Conservation (phyloP, 2,329 filamentous ascomycete species). For the Botrytis tulipae region DNA sequence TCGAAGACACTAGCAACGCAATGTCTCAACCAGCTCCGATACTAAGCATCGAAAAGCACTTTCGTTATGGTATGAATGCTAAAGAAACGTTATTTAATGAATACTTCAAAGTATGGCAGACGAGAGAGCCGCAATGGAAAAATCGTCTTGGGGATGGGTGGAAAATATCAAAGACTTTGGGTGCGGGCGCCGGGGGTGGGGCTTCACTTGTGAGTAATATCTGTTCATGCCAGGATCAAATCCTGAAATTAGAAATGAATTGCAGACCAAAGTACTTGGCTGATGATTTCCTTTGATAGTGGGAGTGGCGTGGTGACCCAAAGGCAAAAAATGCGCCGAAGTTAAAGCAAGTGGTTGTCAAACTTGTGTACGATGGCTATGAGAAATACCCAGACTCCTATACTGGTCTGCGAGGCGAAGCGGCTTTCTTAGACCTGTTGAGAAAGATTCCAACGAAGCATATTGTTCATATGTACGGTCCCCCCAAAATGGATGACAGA, state of each 20-base stretch:
- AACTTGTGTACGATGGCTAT: constrained; percentile 1
- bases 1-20: not conserved
- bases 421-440: not conserved
- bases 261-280: not conserved
- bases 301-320: not conserved
- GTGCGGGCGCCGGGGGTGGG: not conserved
- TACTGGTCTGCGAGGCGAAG: not conserved
- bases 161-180: not conserved
- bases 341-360: not conserved
- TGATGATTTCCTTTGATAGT: not conserved
- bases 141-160: not conserved
- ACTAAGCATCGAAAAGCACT: constrained; percentile 1
- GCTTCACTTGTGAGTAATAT: not conserved
- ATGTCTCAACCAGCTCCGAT: not conserved
- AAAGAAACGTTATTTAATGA: not conserved
- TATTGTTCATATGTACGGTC: not conserved
- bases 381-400: not conserved
- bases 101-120: not conserved
- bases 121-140: not conserved
- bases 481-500: not conserved
- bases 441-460: not conserved
- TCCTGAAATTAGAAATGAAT: not conserved
- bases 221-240: not conserved
- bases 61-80: not conserved
- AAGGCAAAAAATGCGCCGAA: not conserved